Evolutionary conservation across 2,329 filamentous ascomycete genomes (phyloP), one percentile per base, ranked within the genome.

Genomic region (Teratosphaeriaceae sp.): DNA sequence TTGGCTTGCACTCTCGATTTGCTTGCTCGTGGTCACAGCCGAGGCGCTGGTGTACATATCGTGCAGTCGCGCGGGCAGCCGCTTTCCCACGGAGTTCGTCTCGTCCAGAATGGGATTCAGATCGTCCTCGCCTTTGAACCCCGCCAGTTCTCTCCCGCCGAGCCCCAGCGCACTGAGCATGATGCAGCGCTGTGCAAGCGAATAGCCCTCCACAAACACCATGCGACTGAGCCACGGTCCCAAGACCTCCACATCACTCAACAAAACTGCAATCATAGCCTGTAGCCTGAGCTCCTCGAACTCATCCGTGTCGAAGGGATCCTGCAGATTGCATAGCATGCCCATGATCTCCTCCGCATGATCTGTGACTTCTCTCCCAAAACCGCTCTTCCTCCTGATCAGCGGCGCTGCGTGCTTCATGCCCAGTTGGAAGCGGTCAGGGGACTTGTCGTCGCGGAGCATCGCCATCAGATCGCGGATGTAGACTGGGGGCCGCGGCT

Each of bases 181-280:
- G 0, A 85, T 79, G 6, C 84, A 85, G 29, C 92, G 78, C 61
- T 97, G 90, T 0, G 82, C 78, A 27, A 97, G 70, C 0, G 89
- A 95, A 63, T 92, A 89, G 60, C 98, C 92, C 13, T 89, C 89
- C 31, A 88, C 83, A 60, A 96, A 97, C 60, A n/a, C 92, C 94
- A 0, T 85, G 84, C 44, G 82, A 2, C 84, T 80, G 45, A 94
- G 86, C 84, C 87, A 94, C 12, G 80, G 85, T 0, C 81, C 89
- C 77, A 96, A 87, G 40, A 77, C 74, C 38, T 78, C 69, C 0
- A 92, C 87, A 50, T 85, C 79, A 0, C 86, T 82, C 2, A 92
- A 73, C 0, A 95, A 70, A 6, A 95, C 67, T 0, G 89, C 85
- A 34, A 96, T 80, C 70, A 98, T 82, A 12, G 82, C 81, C 61